Evolutionary conservation across 139 green algal genomes (phyloP).

Genomic region (Picochlorum costavermella): DNA sequence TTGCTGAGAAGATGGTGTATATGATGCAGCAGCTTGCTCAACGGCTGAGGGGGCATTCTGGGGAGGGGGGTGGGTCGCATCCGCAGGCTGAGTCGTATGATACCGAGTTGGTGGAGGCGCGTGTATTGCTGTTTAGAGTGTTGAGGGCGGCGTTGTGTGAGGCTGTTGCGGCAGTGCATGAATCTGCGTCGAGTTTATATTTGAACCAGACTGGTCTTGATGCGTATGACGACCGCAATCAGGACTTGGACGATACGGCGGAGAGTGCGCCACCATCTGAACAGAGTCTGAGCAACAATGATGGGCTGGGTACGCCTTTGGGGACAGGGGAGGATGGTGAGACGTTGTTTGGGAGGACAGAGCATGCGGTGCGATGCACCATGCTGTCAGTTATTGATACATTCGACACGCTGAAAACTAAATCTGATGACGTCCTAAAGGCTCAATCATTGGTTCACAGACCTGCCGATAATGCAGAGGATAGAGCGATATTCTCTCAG

Average conservation of each 20-base stretch:
- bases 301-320: neutral
- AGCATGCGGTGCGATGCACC: neutral
- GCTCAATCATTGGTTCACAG: slow-evolving; percentile 11
- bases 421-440: slow-evolving; percentile 10
- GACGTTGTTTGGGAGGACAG: neutral
- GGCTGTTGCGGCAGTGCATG: slow-evolving; percentile 30
- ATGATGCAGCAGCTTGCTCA: slow-evolving; percentile 3
- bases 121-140: slow-evolving; percentile 27
- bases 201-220: slow-evolving; percentile 11
- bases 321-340: neutral
- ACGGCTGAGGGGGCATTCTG: neutral
- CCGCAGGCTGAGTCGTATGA: slow-evolving; percentile 8
- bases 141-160: slow-evolving; percentile 28
- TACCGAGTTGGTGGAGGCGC: slow-evolving; percentile 24
- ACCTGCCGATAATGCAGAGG: slow-evolving; percentile 3
- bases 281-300: neutral
- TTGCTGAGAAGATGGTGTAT: slow-evolving; percentile 32
- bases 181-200: slow-evolving; percentile 17
- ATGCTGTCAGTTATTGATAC: slow-evolving; percentile 7
- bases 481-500: slow-evolving; percentile 9
- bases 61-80: neutral
- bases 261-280: slow-evolving; percentile 4
- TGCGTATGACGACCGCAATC: neutral
- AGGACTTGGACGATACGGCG: neutral
- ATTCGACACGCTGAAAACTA: slow-evolving; percentile 6